Evolutionary conservation across 805 yeast species (phyloP), one percentile per base, ranked within the genome.

Genomic region (Candida chauliodis): DNA sequence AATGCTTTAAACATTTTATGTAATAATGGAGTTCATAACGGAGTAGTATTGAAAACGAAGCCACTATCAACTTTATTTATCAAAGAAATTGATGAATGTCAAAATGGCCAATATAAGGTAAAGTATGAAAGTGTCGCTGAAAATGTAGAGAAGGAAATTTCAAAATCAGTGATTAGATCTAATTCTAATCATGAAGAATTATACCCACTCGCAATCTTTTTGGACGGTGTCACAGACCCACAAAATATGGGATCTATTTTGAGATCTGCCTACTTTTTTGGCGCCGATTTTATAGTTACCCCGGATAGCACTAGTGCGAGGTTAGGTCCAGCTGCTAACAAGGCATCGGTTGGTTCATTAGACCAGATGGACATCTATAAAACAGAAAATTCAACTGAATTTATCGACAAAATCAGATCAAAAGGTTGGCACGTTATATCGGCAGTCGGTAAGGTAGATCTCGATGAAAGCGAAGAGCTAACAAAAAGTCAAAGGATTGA

Each of bases 161-260:
- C 18, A 9, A 43, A 45, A 11, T 17, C 39, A 2, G 54, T 61
- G 7, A 58, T 47, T 6, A 38, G 40, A 18, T 11, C 11, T 2
- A 34, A 34, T 14, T 19, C 17, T 11, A n/a, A 27, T 17, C 17
- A 23, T 19, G 30, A 41, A 13, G 34, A 37, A 15, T 29, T 39
- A 19, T 25, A 30, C 20, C 95, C 96, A 2, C 50, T 89, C 13
- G 96, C 88, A 0, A 47, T 88, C 3, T 87, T 73, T 49, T 60
- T 88, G 18, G 96, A 88, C 57, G 87, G 84, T 42, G 71, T 89
- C 30, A 77, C 85, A 10, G 96, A 88, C 56, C 91, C 96, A 0
- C 95, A 86, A 55, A 88, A 88, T 55, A 67, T 86, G 48, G 96
- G 96, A 6, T 93, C 91, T 17, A 77, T 88, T 30, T 60, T 85